A percentile compares a stretch with the other conserved stretches of the same genome.
These are phyloP conservation scores for Clathrus columnatus DNA, from an alignment of 768 basidiomycete species.

Conservation along the genomic window DNA sequence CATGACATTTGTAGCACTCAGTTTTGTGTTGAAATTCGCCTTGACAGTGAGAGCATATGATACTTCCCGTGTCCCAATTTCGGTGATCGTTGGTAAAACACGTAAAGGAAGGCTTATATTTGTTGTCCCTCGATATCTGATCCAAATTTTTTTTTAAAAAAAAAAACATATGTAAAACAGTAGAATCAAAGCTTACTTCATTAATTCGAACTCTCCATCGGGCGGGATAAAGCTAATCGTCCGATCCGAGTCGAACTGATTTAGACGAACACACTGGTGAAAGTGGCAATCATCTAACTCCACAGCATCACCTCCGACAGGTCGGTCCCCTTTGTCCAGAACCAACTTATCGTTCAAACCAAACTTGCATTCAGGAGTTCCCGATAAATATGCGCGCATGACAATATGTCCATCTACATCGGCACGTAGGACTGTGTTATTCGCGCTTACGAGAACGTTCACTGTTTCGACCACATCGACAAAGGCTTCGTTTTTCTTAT, in stretches of 20 bases:
- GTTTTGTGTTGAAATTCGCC: conserved; percentile 83
- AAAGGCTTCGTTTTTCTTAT: conserved; percentile 99
- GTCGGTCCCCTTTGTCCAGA: conserved; percentile 76
- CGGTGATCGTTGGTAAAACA: conserved; percentile 84
- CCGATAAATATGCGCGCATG: conserved; percentile 95
- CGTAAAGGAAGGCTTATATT: conserved; percentile 93
- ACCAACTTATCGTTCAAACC: conserved; percentile 98
- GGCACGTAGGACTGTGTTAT: conserved; percentile 86
- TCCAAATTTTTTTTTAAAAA: not conserved
- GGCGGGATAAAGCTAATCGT: conserved; percentile 97
- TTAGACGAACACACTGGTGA: conserved; percentile 94
- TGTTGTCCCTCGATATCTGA: conserved; percentile 88
- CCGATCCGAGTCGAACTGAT: conserved; percentile 88
- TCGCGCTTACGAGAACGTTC: conserved; percentile 94
- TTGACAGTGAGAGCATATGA: conserved; percentile 85
- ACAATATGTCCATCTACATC: conserved; percentile 97
- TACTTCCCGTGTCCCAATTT: conserved; percentile 86
- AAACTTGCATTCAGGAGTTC: conserved; percentile 98
- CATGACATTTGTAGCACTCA: conserved; percentile 88
- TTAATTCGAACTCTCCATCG: conserved; percentile 97
- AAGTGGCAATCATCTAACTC: conserved; percentile 98
- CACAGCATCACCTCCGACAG: conserved; percentile 48
- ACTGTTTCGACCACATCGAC: conserved; percentile 99
- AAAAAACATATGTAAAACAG: not conserved
- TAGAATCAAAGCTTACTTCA: conserved; percentile 53